These are phyloP conservation scores for Lentinula aciculospora DNA, from an alignment of 768 basidiomycete species.

Conservation along the genomic window DNA sequence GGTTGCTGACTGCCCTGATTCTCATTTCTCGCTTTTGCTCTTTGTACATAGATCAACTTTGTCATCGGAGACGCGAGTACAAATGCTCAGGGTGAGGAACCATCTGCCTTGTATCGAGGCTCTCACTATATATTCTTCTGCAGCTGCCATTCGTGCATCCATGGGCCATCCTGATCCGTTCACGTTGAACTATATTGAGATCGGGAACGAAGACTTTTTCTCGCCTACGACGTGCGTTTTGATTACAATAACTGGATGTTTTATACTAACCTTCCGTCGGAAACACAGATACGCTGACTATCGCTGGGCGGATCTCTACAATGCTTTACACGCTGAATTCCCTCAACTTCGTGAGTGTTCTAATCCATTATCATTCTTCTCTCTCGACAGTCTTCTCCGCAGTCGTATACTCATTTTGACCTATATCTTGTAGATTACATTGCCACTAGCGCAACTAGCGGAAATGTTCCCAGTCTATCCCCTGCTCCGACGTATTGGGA, in stretches of 20 bases:
- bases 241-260: neutral
- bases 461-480: constrained; percentile 6
- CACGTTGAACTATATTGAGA: constrained; percentile 40
- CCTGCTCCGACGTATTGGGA: constrained; percentile 36
- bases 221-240: constrained; percentile 10
- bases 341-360: constrained; percentile 10
- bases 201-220: constrained; percentile 47
- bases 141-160: constrained; percentile 47
- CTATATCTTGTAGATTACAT: constrained; percentile 28
- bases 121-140: neutral
- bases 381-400: no score
- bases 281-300: constrained; percentile 22
- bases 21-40: neutral
- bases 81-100: constrained; percentile 29
- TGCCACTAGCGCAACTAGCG: constrained; percentile 32
- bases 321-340: constrained; percentile 8
- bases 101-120: no score
- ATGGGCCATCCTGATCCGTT: constrained; percentile 55
- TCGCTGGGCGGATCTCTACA: constrained; percentile 9
- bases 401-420: no score
- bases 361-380: no score
- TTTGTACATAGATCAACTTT: constrained; percentile 45
- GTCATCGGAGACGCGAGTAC: constrained; percentile 48
- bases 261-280: neutral
- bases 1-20: neutral